A percentile compares a stretch with the other conserved stretches of the same genome.
These are phyloP conservation scores for Heliamphora pulchella DNA, from an alignment of 179 eudicot species.

Conservation along the genomic window DNA sequence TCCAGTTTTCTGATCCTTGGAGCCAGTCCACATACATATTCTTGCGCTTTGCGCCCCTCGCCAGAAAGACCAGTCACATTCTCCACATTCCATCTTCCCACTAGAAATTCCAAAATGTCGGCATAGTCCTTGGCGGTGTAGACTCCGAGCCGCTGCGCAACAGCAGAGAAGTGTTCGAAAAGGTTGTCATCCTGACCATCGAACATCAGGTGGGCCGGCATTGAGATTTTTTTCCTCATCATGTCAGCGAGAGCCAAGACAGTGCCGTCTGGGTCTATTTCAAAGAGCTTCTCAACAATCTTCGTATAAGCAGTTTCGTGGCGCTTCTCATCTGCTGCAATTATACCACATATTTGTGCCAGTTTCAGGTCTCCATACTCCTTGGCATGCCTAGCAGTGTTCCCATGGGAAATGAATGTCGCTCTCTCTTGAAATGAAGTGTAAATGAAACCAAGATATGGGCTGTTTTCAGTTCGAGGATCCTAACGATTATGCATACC, in stretches of 20 bases:
- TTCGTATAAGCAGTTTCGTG: neutral
- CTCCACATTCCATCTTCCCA: neutral
- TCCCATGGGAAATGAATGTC: neutral
- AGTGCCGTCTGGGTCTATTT: neutral
- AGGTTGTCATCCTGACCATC: neutral
- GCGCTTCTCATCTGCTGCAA: neutral
- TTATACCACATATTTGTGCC: neutral
- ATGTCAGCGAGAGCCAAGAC: neutral
- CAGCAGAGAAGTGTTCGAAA: neutral
- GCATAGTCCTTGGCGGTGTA: neutral
- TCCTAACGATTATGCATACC: neutral
- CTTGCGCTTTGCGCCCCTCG: neutral
- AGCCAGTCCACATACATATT: neutral
- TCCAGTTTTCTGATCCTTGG: neutral
- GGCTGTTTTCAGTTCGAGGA: neutral
- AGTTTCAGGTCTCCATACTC: neutral
- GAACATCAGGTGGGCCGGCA: too few relatives aligned
- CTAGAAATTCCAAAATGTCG: neutral
- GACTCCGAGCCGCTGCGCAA: neutral
- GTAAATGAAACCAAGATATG: neutral
- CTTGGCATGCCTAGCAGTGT: neutral
- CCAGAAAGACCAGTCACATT: neutral
- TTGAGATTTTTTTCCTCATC: neutral
- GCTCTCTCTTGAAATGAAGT: neutral
- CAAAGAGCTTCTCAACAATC: neutral